Conservation (phyloP, 1,284 basidiomycete species). For the Anthracocystis walkeri region DNA sequence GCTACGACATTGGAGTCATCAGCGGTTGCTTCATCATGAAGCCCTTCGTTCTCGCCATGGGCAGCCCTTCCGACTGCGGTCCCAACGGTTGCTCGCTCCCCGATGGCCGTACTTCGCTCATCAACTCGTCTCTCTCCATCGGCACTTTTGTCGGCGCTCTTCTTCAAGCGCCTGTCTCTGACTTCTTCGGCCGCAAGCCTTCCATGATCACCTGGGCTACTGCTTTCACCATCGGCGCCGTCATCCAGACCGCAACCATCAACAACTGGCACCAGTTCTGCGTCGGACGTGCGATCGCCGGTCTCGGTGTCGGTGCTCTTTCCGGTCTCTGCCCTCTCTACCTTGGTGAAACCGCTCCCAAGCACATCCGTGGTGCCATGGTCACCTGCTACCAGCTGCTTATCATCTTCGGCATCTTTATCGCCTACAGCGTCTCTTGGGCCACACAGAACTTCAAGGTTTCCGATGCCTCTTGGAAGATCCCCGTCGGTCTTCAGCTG, state of each 20-base stretch:
- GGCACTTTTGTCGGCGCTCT: conserved; percentile 79
- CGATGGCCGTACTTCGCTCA: conserved; percentile 74
- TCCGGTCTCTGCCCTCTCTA: conserved; percentile 79
- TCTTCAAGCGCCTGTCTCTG: conserved; percentile 72
- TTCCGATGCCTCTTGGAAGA: conserved; percentile 71
- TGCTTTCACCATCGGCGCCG: conserved; percentile 54
- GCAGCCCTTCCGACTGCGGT: conserved; percentile 28
- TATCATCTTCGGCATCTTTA: conserved; percentile 76
- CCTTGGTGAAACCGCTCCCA: conserved; percentile 81
- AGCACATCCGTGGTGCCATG: conserved; percentile 83
- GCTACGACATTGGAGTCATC: conserved; percentile 57
- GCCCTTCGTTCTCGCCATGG: conserved; percentile 52
- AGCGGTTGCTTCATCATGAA: conserved; percentile 57
- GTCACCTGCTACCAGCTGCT: conserved; percentile 78
- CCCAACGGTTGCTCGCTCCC: conserved; percentile 36
- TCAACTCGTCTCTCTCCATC: conserved; percentile 79
- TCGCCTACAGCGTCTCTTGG: conserved; percentile 75
- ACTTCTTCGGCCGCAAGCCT: conserved; percentile 77
- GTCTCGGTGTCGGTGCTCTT: conserved; percentile 60
- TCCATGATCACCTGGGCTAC: conserved; percentile 75
- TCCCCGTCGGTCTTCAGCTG: conserved; percentile 80
- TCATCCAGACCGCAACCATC: conserved; percentile 61
- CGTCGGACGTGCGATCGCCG: conserved; percentile 59
- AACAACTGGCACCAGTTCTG: conserved; percentile 46
- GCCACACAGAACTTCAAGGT: conserved; percentile 50